Base-by-base conservation (phyloP, 2,329 filamentous ascomycete genomes). In the Fusarium nelsonii region DNA sequence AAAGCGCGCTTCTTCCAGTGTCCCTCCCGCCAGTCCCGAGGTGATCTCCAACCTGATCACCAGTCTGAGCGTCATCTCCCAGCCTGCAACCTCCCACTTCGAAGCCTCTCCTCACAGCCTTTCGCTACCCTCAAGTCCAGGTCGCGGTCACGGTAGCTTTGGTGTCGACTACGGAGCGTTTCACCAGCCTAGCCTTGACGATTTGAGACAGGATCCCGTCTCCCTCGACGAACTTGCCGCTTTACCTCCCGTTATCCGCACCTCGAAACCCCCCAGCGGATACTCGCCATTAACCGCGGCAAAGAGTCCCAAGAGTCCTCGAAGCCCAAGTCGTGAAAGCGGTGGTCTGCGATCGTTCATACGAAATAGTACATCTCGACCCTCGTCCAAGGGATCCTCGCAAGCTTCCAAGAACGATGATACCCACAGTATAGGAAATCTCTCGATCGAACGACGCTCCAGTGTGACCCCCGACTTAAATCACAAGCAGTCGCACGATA, bases 191-290 rank as follows among this genome's bases (percentile, higher is more conserved):
- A 81, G 83, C 18, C 80, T 84, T 33, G 83, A 84, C 53, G 83
- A 87, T 18, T 74, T 84, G 14, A 75, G 82, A 44, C 82, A 86
- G 49, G 82, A 84, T 36, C 73, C 73, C 43, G 72, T 82, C 8
- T 82, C 85, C 12, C 79, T 90, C 68, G 85, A 90, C 79, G 86
- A 90, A 56, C 80, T 90, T 44, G 85, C 88, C 32, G 88, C 88
- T 23, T 82, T 83, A 48, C 82, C 93, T 14, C 93, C 94, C 18
- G 87, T 95, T 56, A 87, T 97, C 72, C 90, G 91, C 68, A 97
- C 94, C 33, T 88, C 93, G 33, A 94, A 94, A 78, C 91, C 90
- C 9, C 92, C 92, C 1, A 93, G 91, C 51, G 92, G 92, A 55
- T 88, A 90, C 73, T 94, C 92, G 11, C 81, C 89, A 18, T 80